Conservation (phyloP, 2,329 filamentous ascomycete species). For the Chaetomiaceae sp. region DNA sequence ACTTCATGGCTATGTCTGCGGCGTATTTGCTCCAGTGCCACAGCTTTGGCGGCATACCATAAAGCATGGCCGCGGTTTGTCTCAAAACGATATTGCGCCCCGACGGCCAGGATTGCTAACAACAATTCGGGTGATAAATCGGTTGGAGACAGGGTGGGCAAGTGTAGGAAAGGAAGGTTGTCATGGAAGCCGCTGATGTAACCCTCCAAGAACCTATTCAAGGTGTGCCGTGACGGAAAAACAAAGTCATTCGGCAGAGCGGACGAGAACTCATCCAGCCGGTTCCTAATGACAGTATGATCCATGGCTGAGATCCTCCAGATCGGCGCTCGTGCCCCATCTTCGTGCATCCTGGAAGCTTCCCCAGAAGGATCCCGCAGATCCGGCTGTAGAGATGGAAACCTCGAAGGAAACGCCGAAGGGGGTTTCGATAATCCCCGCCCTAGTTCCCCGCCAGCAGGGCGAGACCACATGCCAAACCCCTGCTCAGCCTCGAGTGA, state of each 20-base stretch:
- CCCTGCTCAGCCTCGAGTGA: conserved; percentile 52
- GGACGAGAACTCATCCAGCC: conserved; percentile 58
- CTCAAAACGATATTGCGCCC: conserved; percentile 62
- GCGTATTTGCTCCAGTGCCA: conserved; percentile 56
- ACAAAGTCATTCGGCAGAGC: conserved; percentile 60
- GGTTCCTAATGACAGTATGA: conserved; percentile 52
- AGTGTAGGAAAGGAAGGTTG: conserved; percentile 60
- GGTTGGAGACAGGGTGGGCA: conserved; percentile 60
- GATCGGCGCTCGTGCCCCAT: conserved; percentile 36
- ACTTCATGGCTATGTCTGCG: conserved; percentile 54
- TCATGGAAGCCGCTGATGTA: conserved; percentile 64
- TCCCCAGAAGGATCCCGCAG: conserved; percentile 42
- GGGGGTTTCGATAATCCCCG: conserved; percentile 43
- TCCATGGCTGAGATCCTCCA: conserved; percentile 51
- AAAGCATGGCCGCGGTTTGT: conserved; percentile 54
- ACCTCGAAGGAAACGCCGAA: conserved; percentile 51
- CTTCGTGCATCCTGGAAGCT: conserved; percentile 38
- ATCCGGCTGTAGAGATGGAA: conserved; percentile 52
- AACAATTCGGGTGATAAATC: conserved; percentile 65
- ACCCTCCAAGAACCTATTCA: conserved; percentile 65
- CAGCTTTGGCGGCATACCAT: conserved; percentile 58
- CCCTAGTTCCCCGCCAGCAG: conserved; percentile 35
- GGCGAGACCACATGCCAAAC: conserved; percentile 48
- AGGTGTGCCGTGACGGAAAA: conserved; percentile 64
- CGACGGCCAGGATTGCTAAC: conserved; percentile 63